Percentiles rank a stretch among this genome's conserved stretches.
phyloP scores from a whole-genome alignment of 306 rosid species.

The Glycine soja region DNA sequence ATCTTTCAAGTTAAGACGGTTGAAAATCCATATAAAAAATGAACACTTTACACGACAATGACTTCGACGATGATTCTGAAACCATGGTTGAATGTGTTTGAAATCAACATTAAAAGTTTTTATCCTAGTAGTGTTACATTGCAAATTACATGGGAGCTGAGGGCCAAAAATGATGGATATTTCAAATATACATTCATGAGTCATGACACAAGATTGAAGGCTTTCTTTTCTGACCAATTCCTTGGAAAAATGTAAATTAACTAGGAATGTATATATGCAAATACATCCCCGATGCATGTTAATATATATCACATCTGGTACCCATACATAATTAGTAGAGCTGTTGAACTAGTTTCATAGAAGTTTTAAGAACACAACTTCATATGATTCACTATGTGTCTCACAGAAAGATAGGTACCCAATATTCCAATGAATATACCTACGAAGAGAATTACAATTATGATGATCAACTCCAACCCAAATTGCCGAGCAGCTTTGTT shows the following conservation, averaged over 20 bases:
- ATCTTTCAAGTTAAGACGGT: too few relatives aligned
- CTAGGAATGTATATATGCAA: neutral
- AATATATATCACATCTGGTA: too few relatives aligned
- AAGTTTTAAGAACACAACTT: neutral
- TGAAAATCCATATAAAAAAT: too few relatives aligned
- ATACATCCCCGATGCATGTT: too few relatives aligned
- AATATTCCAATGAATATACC: slow-evolving; percentile 56
- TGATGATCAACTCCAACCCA: slow-evolving; percentile 57
- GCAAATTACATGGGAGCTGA: too few relatives aligned
- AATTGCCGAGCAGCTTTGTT: slow-evolving; percentile 50
- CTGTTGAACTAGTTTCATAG: neutral
- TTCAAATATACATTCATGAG: neutral
- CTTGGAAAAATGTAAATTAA: neutral
- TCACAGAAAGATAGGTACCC: slow-evolving; percentile 62
- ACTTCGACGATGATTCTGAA: too few relatives aligned
- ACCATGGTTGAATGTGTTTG: too few relatives aligned
- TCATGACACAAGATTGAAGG: neutral
- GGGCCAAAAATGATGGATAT: too few relatives aligned
- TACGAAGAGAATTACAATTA: slow-evolving; percentile 54
- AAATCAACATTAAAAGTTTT: too few relatives aligned
- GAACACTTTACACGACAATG: too few relatives aligned
- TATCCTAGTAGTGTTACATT: too few relatives aligned
- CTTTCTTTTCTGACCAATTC: neutral
- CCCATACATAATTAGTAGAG: slow-evolving; percentile 1
- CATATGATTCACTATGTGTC: slow-evolving; percentile 54